These are phyloP conservation scores for Kockiozyma suomiensis DNA, from an alignment of 805 yeast genomes.

Conservation along the genomic window DNA sequence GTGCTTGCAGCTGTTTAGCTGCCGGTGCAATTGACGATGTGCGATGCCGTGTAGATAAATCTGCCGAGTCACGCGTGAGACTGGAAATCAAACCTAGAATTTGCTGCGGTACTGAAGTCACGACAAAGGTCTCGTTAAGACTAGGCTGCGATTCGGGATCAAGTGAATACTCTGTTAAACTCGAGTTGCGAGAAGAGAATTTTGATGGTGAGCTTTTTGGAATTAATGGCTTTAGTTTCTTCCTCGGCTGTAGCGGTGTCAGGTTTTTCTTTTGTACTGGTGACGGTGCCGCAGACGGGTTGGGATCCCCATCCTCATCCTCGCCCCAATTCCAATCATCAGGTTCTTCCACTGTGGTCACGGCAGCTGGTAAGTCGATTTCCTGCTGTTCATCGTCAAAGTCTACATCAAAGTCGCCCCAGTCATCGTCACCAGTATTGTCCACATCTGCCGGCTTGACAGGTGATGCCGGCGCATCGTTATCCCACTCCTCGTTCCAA, in stretches of 20 bases:
- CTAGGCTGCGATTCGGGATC: background rate
- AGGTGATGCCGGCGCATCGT: conserved; percentile 6
- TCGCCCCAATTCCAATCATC: conserved; percentile 35
- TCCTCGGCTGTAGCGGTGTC: conserved; percentile 6
- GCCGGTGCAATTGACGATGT: conserved; percentile 26
- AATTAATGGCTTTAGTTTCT: conserved; percentile 5
- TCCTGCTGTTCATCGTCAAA: conserved; percentile 12
- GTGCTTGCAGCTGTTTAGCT: conserved; percentile 14
- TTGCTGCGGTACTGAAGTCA: conserved; percentile 25
- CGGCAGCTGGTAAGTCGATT: background rate
- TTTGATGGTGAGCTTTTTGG: background rate
- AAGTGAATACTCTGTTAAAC: background rate
- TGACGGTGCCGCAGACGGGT: background rate
- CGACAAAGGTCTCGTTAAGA: conserved; percentile 30
- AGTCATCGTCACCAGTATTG: conserved; percentile 24
- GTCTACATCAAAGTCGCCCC: conserved; percentile 34
- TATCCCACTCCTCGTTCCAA: conserved; percentile 33
- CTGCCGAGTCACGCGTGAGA: conserved; percentile 10
- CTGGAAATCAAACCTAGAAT: conserved; percentile 14
- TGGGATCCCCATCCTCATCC: conserved; percentile 11
- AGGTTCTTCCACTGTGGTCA: conserved; percentile 6
- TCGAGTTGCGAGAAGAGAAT: background rate
- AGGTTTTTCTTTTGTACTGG: background rate
- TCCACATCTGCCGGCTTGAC: background rate
- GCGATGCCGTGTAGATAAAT: conserved; percentile 9